Base-by-base conservation (phyloP, 768 basidiomycete species). In the Scleroderma citrinum region DNA sequence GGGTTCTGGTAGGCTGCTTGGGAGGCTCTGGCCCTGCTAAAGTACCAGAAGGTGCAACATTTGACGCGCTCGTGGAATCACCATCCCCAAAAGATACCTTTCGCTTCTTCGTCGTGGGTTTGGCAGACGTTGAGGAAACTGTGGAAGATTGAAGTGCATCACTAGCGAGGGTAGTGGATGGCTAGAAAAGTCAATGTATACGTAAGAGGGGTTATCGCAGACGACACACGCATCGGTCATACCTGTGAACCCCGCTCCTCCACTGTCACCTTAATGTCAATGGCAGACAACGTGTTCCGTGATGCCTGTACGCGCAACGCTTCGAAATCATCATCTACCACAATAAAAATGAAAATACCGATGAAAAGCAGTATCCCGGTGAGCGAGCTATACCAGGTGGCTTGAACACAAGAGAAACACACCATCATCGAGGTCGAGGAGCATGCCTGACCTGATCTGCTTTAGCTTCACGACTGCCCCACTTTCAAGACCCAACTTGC, bases 341-440 rank as follows among this genome's bases (percentile, higher is more conserved):
- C 35, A 47, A 36, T 31, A 31, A 31, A 19, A 24, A 23, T n/a
- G 29, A 29, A 29, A 29, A 5, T 29, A n/a, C n/a, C n/a, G n/a
- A n/a, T n/a, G n/a, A n/a, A n/a, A n/a, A n/a, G n/a, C n/a, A n/a
- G n/a, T n/a, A n/a, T n/a, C n/a, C n/a, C n/a, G n/a, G 51, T 5
- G 16, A n/a, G 42, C 26, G 14, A 29, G n/a, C n/a, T n/a, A 4
- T 8, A 29, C 26, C 26, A 5, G 26, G 26, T 29, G 8, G 8
- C 26, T 8, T 29, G 26, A 29, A 29, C n/a, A 8, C 26, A 29
- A 29, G 37, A 48, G 17, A 14, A 62, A 17, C 73, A 52, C 56
- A 87, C 89, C 85, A 60, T 91, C 87, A 31, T 87, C 87, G n/a
- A 92, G 71, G 60, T 85, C 85, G 20, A 89, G 74, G 13, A 62